Base-by-base conservation (phyloP, 2,329 filamentous ascomycete species). In the Colletotrichum echinochloae region DNA sequence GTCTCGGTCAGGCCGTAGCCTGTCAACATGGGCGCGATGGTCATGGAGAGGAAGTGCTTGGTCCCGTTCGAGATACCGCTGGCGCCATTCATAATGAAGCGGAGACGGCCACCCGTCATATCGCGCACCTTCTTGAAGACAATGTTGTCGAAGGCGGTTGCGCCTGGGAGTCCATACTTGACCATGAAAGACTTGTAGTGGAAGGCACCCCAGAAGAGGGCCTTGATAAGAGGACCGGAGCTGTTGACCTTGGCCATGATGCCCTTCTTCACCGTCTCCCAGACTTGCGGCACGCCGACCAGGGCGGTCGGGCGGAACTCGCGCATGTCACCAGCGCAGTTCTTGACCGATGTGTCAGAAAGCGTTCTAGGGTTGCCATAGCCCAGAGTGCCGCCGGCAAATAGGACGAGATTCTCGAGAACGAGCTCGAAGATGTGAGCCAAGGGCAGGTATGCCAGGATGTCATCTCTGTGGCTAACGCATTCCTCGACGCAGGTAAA, bases 1-100 rank as follows among this genome's bases (percentile, higher is more conserved):
- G 96, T 98, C 83, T 99, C 96, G 1, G 96, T 99, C 74, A 99
- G 85, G 71, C 96, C 96, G 79, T 99, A 99, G 14, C 96, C 96
- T 73, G 87, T 89, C 75, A 99, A 90, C 95, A 99, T 97, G 37
- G 96, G 96, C 28, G 94, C 94, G 64, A 99, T 90, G 54, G 95
- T 92, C 83, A 98, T 89, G 51, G 94, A 97, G 77, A 98, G 88
- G 85, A 99, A 98, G 72, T 91, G 90, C 79, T 94, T 91, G 1
- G 96, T 99, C 61, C 94, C 92, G 78, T 92, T 91, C 23, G 95
- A 90, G 74, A 99, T 92, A 44, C 94, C 95, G 55, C 95, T 96
- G 75, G 95, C 96, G 70, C 96, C 96, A 80, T 97, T 98, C 90
- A 99, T 90, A 81, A 94, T 93, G 76, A 98, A 92, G 63, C 95